A percentile compares a stretch with the other conserved stretches of the same genome.
Conservation (phyloP, 2,329 filamentous ascomycete species). For the Sclerotinia minor region DNA sequence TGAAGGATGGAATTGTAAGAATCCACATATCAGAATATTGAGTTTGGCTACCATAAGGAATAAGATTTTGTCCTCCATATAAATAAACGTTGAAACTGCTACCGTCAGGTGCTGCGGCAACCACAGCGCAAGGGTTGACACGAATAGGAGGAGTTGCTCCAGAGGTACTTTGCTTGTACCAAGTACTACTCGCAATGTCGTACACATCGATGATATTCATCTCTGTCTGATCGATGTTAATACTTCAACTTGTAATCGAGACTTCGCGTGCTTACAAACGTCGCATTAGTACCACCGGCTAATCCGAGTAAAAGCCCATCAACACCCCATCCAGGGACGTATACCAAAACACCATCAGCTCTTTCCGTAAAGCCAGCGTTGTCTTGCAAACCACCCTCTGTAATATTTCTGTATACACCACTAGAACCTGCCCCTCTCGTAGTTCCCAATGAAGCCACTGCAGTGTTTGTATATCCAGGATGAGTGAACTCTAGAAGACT, state of each 20-base stretch:
- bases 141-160: conserved; percentile 63
- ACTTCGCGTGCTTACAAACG: conserved; percentile 56
- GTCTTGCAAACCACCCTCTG: conserved; percentile 66
- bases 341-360: conserved; percentile 71
- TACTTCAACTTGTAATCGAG: not conserved
- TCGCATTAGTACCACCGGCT: conserved; percentile 68
- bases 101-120: conserved; percentile 68
- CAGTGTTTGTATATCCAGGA: conserved; percentile 65
- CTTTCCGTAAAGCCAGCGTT: conserved; percentile 68
- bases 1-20: conserved; percentile 69
- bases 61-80: conserved; percentile 73
- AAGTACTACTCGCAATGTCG: conserved; percentile 68
- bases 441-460: conserved; percentile 55
- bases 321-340: conserved; percentile 72
- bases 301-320: conserved; percentile 71
- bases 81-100: conserved; percentile 77
- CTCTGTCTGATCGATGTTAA: conserved; percentile 49
- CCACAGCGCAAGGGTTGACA: conserved; percentile 71
- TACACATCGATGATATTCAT: conserved; percentile 75
- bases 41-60: conserved; percentile 57
- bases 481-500: conserved; percentile 76
- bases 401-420: conserved; percentile 73
- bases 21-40: conserved; percentile 76
- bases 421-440: conserved; percentile 57
- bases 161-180: conserved; percentile 72